Evolutionary conservation across 1,284 basidiomycete genomes (phyloP), one percentile per base, ranked within the genome.

Genomic region (Porodaedalea pini): DNA sequence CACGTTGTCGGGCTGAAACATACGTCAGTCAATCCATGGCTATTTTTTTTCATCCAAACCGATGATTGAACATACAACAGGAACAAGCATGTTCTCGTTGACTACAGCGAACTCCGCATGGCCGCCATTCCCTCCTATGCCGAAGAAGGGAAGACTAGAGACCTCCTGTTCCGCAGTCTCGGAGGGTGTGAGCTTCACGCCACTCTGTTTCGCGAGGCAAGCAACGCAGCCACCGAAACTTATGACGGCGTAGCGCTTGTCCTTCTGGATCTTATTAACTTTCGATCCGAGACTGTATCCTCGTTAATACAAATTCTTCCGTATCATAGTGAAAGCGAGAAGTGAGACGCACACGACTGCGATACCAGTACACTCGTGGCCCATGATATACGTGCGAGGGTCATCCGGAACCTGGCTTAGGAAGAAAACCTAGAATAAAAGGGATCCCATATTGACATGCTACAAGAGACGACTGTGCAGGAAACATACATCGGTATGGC

Each of bases 331-430:
- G 21, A 5, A 6, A 19, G 17, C 4, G 4, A 40, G 4, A 45
- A 17, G 3, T 27, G 49, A 59, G 7, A 37, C 65, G 7, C 34
- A 65, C 65, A 57, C 39, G 21, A 63, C 63, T 5, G 65, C 65
- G 21, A 63, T 56, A 3, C 68, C 67, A 32, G 49, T 60, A 27
- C 57, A 53, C 54, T 70, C 69, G 49, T 70, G 69, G 1, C 69
- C 68, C 44, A 69, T n/a, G 23, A 67, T 58, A 39, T 66, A 69
- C 1, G 57, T 62, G 15, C 66, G 61, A 6, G 59, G 40, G 49
- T 67, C 65, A 10, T 61, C 32, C 4, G 57, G 17, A 10, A 47
- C 51, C 23, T 64, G 64, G 17, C 56, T 57, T 19, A 69, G 63
- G 7, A 66, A 27, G 27, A 58, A 60, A 0, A 54, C 40, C 52